phyloP scores from a whole-genome alignment of 805 yeast species.

The Yamadazyma tumulicola region DNA sequence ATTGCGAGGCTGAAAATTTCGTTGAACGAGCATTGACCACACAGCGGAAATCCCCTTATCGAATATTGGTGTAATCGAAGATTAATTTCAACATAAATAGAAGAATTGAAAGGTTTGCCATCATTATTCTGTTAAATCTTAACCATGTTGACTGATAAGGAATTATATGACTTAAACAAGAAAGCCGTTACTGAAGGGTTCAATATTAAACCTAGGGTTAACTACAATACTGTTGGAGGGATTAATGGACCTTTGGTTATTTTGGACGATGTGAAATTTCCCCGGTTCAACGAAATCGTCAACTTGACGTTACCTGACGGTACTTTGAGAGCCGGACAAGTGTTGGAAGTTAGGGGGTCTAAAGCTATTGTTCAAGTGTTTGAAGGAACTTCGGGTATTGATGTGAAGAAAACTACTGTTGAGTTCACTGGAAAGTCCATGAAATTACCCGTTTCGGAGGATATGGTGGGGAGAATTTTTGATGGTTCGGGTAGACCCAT shows the following conservation, averaged over 20 bases:
- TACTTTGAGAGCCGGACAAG: slow-evolving; percentile 92
- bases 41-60: too few relatives aligned
- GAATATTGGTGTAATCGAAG: too few relatives aligned
- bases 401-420: slow-evolving; percentile 94
- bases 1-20: too few relatives aligned
- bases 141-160: slow-evolving; percentile 39
- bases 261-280: slow-evolving; percentile 46
- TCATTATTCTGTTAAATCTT: too few relatives aligned
- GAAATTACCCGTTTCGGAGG: slow-evolving; percentile 94
- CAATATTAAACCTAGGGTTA: slow-evolving; percentile 84
- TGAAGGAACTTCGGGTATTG: slow-evolving; percentile 98
- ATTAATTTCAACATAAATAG: too few relatives aligned
- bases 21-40: too few relatives aligned
- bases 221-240: slow-evolving; percentile 96
- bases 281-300: slow-evolving; percentile 89
- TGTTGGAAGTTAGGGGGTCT: slow-evolving; percentile 93
- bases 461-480: slow-evolving; percentile 94
- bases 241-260: slow-evolving; percentile 97
- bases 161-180: slow-evolving; percentile 72
- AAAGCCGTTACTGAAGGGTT: slow-evolving; percentile 90
- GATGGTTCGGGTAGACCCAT: slow-evolving; percentile 99
- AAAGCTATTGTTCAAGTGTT: slow-evolving; percentile 98
- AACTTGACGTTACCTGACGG: slow-evolving; percentile 97
- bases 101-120: too few relatives aligned
- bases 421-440: slow-evolving; percentile 95